Percentiles rank a stretch among this genome's conserved stretches.
phyloP scores from a whole-genome alignment of 345 rosid species.

The Syzygium jambos region DNA sequence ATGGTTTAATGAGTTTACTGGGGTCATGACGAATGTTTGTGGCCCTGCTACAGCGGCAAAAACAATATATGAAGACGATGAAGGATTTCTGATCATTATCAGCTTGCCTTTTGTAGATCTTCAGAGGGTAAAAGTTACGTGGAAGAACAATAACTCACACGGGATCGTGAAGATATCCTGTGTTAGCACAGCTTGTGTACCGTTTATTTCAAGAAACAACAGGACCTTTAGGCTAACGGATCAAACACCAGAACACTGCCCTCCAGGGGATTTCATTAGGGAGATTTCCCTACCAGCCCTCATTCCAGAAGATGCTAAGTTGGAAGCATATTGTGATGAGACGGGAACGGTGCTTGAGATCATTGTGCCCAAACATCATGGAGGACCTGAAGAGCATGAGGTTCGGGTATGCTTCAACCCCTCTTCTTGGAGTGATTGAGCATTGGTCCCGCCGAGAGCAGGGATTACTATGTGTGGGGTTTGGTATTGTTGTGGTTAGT shows the following conservation, averaged over 20 bases:
- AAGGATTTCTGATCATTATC: constrained; percentile 58
- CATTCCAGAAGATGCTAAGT: constrained; percentile 81
- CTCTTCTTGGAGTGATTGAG: constrained; percentile 32
- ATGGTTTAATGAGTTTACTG: constrained; percentile 35
- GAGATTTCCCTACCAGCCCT: constrained; percentile 68
- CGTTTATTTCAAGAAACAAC: constrained; percentile 63
- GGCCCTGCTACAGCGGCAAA: constrained; percentile 86
- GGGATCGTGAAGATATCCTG: constrained; percentile 87
- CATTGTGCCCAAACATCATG: constrained; percentile 65
- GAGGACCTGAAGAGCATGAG: constrained; percentile 91
- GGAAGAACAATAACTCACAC: constrained; percentile 62
- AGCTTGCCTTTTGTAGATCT: constrained; percentile 80
- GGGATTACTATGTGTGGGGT: not conserved
- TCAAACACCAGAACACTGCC: constrained; percentile 90
- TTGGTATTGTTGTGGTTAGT: constrained; percentile 19
- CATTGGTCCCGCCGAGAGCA: constrained; percentile 20
- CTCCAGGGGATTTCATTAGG: constrained; percentile 77
- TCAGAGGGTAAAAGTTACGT: constrained; percentile 77
- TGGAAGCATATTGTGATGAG: constrained; percentile 71
- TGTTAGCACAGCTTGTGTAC: constrained; percentile 65
- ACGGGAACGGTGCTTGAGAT: constrained; percentile 72
- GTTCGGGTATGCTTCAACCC: constrained; percentile 83
- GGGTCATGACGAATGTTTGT: constrained; percentile 35
- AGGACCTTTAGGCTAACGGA: constrained; percentile 90
- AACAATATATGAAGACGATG: constrained; percentile 69